These are phyloP conservation scores for Ascochyta viciae-villosae DNA, from an alignment of 2,329 filamentous ascomycete species.

Conservation along the genomic window DNA sequence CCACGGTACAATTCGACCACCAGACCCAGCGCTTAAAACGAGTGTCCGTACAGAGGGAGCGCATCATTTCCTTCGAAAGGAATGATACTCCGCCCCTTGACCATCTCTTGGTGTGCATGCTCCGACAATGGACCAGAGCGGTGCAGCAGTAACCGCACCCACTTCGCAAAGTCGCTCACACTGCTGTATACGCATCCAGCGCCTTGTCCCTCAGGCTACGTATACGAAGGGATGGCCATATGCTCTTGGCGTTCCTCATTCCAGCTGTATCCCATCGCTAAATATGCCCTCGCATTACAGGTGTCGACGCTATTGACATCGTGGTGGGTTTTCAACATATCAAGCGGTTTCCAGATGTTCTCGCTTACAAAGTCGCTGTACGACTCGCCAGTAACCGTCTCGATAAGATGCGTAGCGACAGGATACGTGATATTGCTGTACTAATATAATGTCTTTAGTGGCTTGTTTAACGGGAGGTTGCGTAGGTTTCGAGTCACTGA, in stretches of 20 bases:
- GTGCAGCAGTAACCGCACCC: slow-evolving; percentile 33
- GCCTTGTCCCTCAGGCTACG: slow-evolving; percentile 28
- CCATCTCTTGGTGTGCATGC: slow-evolving; percentile 22
- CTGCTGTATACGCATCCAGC: slow-evolving; percentile 32
- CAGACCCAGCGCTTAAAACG: slow-evolving; percentile 20
- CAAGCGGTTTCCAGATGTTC: slow-evolving; percentile 51
- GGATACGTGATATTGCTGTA: slow-evolving; percentile 64
- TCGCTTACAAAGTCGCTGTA: slow-evolving; percentile 44
- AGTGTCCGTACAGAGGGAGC: slow-evolving; percentile 14
- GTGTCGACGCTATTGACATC: slow-evolving; percentile 44
- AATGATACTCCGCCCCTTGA: slow-evolving; percentile 19
- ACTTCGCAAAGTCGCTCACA: slow-evolving; percentile 32
- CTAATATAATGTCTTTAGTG: slow-evolving; percentile 53
- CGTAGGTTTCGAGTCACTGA: slow-evolving; percentile 45
- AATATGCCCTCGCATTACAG: background rate
- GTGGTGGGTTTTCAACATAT: slow-evolving; percentile 50
- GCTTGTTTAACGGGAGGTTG: slow-evolving; percentile 51
- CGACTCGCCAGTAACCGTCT: slow-evolving; percentile 50
- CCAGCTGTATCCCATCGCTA: slow-evolving; percentile 27
- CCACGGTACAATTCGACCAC: slow-evolving; percentile 20
- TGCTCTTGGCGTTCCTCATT: slow-evolving; percentile 3
- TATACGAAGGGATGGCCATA: slow-evolving; percentile 13
- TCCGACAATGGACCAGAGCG: slow-evolving; percentile 12
- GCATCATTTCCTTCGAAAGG: slow-evolving; percentile 11
- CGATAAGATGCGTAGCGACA: slow-evolving; percentile 55